Evolutionary conservation across 495 filamentous ascomycete genomes (phyloP).

Genomic region (Aspergillus leporis): DNA sequence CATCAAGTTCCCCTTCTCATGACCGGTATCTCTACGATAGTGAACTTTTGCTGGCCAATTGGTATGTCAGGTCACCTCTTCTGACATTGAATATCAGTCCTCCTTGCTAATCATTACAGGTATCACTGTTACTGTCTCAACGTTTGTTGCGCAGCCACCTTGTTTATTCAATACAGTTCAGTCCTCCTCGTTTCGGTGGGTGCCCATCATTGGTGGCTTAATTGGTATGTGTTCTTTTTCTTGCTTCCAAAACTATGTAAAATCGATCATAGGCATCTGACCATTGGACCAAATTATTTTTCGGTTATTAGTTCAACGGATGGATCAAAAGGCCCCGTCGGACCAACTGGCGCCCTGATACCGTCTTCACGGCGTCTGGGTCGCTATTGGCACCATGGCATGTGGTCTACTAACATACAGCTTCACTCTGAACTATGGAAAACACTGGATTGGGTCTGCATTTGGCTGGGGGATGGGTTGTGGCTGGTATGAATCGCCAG

Average conservation of each 20-base stretch:
- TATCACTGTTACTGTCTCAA: conserved; percentile 41
- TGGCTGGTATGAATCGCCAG: conserved; percentile 38
- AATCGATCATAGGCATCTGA: background rate
- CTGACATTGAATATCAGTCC: background rate
- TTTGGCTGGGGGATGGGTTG: conserved; percentile 45
- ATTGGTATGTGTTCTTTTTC: conserved; percentile 23
- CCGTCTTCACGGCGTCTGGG: conserved; percentile 41
- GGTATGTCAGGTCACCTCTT: conserved; percentile 21
- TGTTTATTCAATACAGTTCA: conserved; percentile 39
- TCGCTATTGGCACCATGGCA: conserved; percentile 33
- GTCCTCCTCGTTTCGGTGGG: conserved; percentile 42
- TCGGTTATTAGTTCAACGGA: conserved; percentile 39
- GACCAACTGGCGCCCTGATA: conserved; percentile 32
- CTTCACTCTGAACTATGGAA: conserved; percentile 34
- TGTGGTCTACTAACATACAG: conserved; percentile 37
- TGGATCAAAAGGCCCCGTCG: conserved; percentile 36
- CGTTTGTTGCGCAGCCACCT: conserved; percentile 37
- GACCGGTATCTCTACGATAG: conserved; percentile 34
- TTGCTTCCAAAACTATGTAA: background rate
- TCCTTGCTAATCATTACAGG: conserved; percentile 13
- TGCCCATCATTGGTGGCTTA: conserved; percentile 35
- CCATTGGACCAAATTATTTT: conserved; percentile 25
- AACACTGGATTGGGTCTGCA: conserved; percentile 41
- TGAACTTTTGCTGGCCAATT: conserved; percentile 43
- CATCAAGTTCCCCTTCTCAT: conserved; percentile 35